Conservation (phyloP, 345 rosid species). For the Eucalyptus erythrocorys region DNA sequence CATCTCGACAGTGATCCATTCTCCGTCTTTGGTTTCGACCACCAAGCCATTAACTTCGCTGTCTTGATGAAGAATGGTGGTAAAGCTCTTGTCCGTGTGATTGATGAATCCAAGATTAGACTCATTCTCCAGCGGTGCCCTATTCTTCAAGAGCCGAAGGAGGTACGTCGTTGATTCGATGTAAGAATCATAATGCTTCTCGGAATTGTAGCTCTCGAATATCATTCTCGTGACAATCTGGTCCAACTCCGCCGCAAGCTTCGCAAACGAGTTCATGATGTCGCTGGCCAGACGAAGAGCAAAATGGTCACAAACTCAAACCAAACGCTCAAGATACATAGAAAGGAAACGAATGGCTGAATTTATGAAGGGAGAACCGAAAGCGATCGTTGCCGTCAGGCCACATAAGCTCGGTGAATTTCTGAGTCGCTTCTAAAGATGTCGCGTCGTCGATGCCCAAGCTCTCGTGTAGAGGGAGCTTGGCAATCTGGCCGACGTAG, state of each 20-base stretch:
- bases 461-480: conserved; percentile 63
- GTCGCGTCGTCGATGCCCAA: conserved; percentile 56
- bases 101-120: conserved; percentile 25
- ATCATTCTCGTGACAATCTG: conserved; percentile 40
- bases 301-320: not conserved
- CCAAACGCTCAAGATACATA: not conserved
- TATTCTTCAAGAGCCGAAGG: conserved; percentile 34
- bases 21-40: conserved; percentile 24
- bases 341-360: not conserved
- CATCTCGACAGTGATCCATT: conserved; percentile 25
- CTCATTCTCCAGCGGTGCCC: conserved; percentile 17
- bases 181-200: conserved; percentile 19
- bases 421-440: conserved; percentile 13
- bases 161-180: conserved; percentile 27
- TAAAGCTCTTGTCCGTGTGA: conserved; percentile 56
- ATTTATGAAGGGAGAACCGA: conserved; percentile 9
- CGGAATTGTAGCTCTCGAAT: conserved; percentile 47
- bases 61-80: conserved; percentile 46
- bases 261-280: conserved; percentile 14
- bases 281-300: conserved; percentile 1
- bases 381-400: conserved; percentile 46
- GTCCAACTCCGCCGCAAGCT: conserved; percentile 28
- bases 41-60: conserved; percentile 33
- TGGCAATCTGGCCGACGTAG: conserved; percentile 49
- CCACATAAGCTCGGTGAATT: conserved; percentile 59